A percentile compares a stretch with the other conserved stretches of the same genome.
Conservation (phyloP, 768 basidiomycete genomes). For the Kwoniella dejecticola region DNA sequence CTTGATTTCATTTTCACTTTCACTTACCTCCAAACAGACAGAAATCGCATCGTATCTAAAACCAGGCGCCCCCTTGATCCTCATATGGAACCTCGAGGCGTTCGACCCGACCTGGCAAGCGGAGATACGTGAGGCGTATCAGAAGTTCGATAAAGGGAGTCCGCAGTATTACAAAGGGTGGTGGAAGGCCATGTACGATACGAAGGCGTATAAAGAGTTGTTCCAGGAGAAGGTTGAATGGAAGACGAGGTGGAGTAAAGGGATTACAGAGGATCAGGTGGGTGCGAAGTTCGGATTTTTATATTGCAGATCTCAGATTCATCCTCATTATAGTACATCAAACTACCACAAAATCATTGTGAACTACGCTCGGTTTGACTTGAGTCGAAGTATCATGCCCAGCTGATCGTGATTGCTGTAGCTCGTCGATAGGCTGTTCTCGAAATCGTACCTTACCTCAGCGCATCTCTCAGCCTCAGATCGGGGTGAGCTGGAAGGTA, state of each 20-base stretch:
- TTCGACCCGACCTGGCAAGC: conserved; percentile 71
- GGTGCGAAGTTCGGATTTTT: conserved; percentile 12
- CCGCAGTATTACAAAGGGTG: conserved; percentile 78
- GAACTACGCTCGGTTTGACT: too few relatives aligned
- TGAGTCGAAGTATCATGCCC: too few relatives aligned
- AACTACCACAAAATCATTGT: too few relatives aligned
- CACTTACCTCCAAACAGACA: conserved; percentile 35
- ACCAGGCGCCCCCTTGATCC: conserved; percentile 68
- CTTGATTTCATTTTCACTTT: too few relatives aligned
- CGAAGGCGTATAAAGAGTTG: conserved; percentile 62
- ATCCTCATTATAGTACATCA: too few relatives aligned
- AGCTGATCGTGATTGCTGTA: too few relatives aligned
- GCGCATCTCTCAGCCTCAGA: conserved; percentile 64
- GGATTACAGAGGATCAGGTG: conserved; percentile 60
- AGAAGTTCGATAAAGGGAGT: conserved; percentile 68
- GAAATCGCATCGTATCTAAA: conserved; percentile 83
- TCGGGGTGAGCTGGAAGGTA: conserved; percentile 58
- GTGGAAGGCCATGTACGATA: conserved; percentile 73
- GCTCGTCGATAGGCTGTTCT: conserved; percentile 66
- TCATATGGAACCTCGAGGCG: conserved; percentile 91
- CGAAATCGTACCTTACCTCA: conserved; percentile 82
- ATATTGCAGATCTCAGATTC: too few relatives aligned
- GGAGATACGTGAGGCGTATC: conserved; percentile 68
- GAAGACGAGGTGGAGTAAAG: conserved; percentile 62
- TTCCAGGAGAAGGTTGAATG: conserved; percentile 65